These are phyloP conservation scores for Pseudohalonectria lignicola DNA, from an alignment of 2,329 filamentous ascomycete species.

Conservation along the genomic window DNA sequence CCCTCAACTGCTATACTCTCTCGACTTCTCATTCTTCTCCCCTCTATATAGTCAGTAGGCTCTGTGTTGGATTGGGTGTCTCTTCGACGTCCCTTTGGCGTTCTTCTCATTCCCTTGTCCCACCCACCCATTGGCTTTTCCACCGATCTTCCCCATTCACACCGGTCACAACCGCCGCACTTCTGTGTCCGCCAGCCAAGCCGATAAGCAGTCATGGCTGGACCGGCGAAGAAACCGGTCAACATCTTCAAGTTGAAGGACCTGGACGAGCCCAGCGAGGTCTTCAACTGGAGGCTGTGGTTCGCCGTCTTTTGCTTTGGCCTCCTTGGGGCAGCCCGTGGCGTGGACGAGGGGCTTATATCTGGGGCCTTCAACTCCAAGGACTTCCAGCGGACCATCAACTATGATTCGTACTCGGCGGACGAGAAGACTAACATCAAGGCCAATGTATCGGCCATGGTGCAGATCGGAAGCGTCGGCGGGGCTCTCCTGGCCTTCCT, in stretches of 20 bases:
- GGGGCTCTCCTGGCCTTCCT: constrained; percentile 49
- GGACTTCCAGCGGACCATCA: constrained; percentile 48
- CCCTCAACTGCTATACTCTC: no score
- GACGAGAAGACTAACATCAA: constrained; percentile 54
- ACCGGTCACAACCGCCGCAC: no score
- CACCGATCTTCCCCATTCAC: constrained; percentile 6
- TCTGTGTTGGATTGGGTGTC: neutral
- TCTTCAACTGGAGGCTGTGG: constrained; percentile 70
- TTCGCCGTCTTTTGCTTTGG: constrained; percentile 65
- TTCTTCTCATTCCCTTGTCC: neutral
- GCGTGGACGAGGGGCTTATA: constrained; percentile 70
- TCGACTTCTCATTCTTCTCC: no score
- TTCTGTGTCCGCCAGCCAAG: no score
- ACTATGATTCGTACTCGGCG: constrained; percentile 38
- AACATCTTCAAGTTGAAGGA: constrained; percentile 54
- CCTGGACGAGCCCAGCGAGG: constrained; percentile 54
- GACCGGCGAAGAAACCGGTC: constrained; percentile 42
- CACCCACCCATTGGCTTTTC: neutral
- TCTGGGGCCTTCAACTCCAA: constrained; percentile 56
- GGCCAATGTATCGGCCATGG: constrained; percentile 70
- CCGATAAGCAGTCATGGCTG: no score
- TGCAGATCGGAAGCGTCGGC: constrained; percentile 64
- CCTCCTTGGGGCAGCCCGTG: constrained; percentile 64
- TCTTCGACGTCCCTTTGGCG: neutral
- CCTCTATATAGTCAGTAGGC: neutral